phyloP scores from a whole-genome alignment of 495 filamentous ascomycete genomes.

The Cudoniella acicularis region DNA sequence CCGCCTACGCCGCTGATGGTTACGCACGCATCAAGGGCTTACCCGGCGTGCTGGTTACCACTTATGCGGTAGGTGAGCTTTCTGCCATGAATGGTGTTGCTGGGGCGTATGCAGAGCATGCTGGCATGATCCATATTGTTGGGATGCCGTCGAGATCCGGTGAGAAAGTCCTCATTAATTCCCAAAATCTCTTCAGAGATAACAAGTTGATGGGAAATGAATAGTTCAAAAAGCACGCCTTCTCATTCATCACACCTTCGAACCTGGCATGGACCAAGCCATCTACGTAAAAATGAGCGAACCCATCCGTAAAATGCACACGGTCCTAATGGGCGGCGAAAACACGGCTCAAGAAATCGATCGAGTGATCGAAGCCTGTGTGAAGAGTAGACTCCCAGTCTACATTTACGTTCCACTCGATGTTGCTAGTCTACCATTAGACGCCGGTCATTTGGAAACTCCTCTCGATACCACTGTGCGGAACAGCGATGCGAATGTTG shows the following conservation, averaged over 20 bases:
- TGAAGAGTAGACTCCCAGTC: slow-evolving; percentile 30
- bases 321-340: slow-evolving; percentile 29
- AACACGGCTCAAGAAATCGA: slow-evolving; percentile 39
- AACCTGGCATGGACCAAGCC: slow-evolving; percentile 20
- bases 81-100: slow-evolving; percentile 66
- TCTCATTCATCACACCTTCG: slow-evolving; percentile 16
- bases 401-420: slow-evolving; percentile 10
- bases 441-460: slow-evolving; percentile 4
- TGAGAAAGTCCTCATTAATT: slow-evolving; percentile 44
- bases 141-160: slow-evolving; percentile 52
- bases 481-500: slow-evolving; percentile 6
- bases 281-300: slow-evolving; percentile 38
- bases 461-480: neutral
- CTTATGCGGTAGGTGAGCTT: slow-evolving; percentile 69
- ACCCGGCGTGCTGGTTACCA: slow-evolving; percentile 56
- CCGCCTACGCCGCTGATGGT: slow-evolving; percentile 66
- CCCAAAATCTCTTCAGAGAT: neutral
- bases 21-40: slow-evolving; percentile 68
- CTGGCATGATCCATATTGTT: slow-evolving; percentile 62
- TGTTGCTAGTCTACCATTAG: neutral
- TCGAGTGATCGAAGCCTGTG: slow-evolving; percentile 31
- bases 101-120: slow-evolving; percentile 59
- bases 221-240: slow-evolving; percentile 4
- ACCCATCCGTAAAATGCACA: slow-evolving; percentile 32
- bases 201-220: no score